Evolutionary conservation across 495 filamentous ascomycete genomes (phyloP).

Genomic region (Penicillium pancosmium): DNA sequence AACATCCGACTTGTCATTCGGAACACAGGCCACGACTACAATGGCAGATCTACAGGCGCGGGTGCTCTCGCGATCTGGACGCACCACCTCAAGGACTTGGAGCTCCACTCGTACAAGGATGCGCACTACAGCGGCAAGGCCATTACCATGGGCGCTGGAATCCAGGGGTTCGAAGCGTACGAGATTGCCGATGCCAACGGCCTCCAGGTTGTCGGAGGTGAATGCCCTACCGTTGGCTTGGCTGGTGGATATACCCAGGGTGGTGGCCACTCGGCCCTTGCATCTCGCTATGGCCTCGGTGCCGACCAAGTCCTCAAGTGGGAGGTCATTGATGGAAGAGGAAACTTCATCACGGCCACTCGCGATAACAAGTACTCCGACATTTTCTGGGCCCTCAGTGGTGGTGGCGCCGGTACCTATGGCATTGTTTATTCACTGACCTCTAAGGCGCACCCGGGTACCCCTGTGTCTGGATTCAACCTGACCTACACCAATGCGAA

Average conservation of each 20-base stretch:
- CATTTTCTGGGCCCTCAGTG: slow-evolving; percentile 69
- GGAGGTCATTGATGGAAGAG: slow-evolving; percentile 58
- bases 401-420: slow-evolving; percentile 67
- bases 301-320: slow-evolving; percentile 66
- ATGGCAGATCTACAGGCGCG: slow-evolving; percentile 58
- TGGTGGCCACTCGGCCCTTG: slow-evolving; percentile 62
- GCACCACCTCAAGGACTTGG: slow-evolving; percentile 54
- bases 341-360: slow-evolving; percentile 53
- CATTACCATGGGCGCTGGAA: slow-evolving; percentile 49
- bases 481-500: slow-evolving; percentile 33
- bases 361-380: slow-evolving; percentile 57
- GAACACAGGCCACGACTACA: slow-evolving; percentile 65
- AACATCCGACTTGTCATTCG: slow-evolving; percentile 65
- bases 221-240: slow-evolving; percentile 38
- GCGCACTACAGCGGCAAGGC: slow-evolving; percentile 49
- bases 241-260: slow-evolving; percentile 63
- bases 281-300: slow-evolving; percentile 56
- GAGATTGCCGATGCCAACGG: slow-evolving; percentile 35
- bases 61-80: slow-evolving; percentile 60
- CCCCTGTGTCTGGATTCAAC: slow-evolving; percentile 29
- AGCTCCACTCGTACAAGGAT: slow-evolving; percentile 39
- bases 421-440: slow-evolving; percentile 63
- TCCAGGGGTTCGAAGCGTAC: slow-evolving; percentile 50
- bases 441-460: slow-evolving; percentile 44
- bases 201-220: slow-evolving; percentile 34